Conservation (phyloP, 129 eudicot genomes). For the Saposhnikovia divaricata region DNA sequence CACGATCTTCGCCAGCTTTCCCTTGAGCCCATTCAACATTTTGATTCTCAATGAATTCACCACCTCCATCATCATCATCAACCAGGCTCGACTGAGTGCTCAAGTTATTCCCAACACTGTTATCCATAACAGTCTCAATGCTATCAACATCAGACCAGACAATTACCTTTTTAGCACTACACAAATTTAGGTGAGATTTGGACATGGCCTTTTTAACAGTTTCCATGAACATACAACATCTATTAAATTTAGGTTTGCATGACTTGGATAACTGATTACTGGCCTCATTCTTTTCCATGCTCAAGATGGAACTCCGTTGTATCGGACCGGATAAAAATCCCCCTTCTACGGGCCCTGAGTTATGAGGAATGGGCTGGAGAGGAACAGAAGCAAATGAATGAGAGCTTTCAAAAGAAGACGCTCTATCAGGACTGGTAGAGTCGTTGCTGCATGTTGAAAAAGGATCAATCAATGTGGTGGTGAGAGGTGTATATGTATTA, state of each 20-base stretch:
- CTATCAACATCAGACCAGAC: constrained; percentile 1
- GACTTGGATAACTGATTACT: constrained; percentile 38
- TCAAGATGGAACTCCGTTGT: constrained; percentile 54
- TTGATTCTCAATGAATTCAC: constrained; percentile 23
- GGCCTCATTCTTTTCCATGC: constrained; percentile 37
- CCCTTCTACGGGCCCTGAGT: constrained; percentile 49
- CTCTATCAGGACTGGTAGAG: neutral
- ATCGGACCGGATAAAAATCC: constrained; percentile 85
- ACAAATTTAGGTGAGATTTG: constrained; percentile 12
- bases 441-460: neutral
- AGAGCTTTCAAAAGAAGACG: constrained; percentile 73
- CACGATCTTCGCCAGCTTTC: constrained; percentile 86
- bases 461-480: constrained; percentile 4
- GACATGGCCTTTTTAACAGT: constrained; percentile 26
- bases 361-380: constrained; percentile 45
- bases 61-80: constrained; percentile 21
- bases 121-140: constrained; percentile 12
- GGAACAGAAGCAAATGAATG: constrained; percentile 38
- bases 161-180: constrained; percentile 4
- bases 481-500: neutral
- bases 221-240: constrained; percentile 24
- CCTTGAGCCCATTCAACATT: constrained; percentile 94
- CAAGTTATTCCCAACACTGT: constrained; percentile 14
- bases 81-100: constrained; percentile 4
- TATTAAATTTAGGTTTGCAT: constrained; percentile 24